A percentile compares a stretch with the other conserved stretches of the same genome.
Conservation (phyloP, 202 grass and related monocot species). For the Hordeum pubiflorum region DNA sequence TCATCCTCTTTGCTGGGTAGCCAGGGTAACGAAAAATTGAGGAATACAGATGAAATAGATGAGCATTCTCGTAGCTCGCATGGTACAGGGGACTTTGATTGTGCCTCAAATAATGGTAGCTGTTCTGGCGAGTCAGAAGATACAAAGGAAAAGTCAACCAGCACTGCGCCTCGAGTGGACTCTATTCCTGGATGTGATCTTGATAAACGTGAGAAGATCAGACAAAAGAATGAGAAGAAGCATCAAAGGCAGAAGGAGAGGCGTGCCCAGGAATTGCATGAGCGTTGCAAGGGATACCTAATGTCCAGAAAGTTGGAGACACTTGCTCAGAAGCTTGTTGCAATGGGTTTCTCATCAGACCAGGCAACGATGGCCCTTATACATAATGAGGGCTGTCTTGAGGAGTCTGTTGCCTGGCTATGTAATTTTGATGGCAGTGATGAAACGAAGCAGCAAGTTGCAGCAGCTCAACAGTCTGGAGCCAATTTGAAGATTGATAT, state of each 20-base stretch:
- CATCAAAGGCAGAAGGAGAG: conserved; percentile 96
- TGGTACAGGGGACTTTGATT: conserved; percentile 81
- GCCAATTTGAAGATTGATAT: conserved; percentile 90
- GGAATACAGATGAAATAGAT: conserved; percentile 77
- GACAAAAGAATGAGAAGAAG: conserved; percentile 97
- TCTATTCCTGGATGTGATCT: conserved; percentile 67
- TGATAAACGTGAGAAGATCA: conserved; percentile 96
- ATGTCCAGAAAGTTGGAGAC: conserved; percentile 89
- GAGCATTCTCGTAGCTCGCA: conserved; percentile 81
- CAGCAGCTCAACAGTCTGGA: conserved; percentile 48
- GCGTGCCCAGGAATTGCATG: conserved; percentile 83
- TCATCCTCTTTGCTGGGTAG: conserved; percentile 37
- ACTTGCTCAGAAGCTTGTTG: conserved; percentile 76
- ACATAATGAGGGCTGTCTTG: conserved; percentile 80
- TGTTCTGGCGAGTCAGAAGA: conserved; percentile 86
- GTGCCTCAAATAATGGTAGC: conserved; percentile 79
- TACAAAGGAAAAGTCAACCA: conserved; percentile 56
- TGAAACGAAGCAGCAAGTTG: conserved; percentile 66
- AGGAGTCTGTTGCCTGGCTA: conserved; percentile 88
- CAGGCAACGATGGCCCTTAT: conserved; percentile 93
- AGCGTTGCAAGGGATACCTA: conserved; percentile 82
- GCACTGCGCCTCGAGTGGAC: conserved; percentile 37
- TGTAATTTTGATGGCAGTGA: conserved; percentile 82
- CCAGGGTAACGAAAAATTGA: conserved; percentile 59
- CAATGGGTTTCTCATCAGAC: conserved; percentile 92